A percentile compares a stretch with the other conserved stretches of the same genome.
These are phyloP conservation scores for Cryoendolithus antarcticus DNA, from an alignment of 2,329 filamentous ascomycete genomes.

Conservation along the genomic window DNA sequence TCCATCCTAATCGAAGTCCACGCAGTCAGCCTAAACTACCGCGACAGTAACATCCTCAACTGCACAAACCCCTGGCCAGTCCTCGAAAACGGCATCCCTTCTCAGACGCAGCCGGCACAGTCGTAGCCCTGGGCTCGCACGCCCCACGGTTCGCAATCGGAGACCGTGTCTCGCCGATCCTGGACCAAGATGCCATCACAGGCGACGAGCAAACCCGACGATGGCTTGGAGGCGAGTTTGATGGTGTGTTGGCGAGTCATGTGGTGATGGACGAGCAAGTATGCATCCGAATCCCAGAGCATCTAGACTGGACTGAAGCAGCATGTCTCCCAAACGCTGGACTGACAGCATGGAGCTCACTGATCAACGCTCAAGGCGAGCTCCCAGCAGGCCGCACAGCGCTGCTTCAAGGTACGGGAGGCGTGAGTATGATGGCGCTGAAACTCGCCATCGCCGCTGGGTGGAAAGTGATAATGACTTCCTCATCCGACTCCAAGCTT, in stretches of 20 bases:
- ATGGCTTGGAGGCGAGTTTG: conserved; percentile 34
- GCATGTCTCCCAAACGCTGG: conserved; percentile 33
- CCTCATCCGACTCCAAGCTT: conserved; percentile 42
- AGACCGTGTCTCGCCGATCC: conserved; percentile 16
- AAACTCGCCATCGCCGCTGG: conserved; percentile 19
- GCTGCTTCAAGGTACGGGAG: conserved; percentile 28
- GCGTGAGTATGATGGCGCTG: conserved; percentile 20
- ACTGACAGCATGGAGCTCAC: conserved; percentile 30
- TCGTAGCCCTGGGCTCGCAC: conserved; percentile 13
- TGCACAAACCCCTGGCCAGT: conserved; percentile 22
- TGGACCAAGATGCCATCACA: conserved; percentile 32
- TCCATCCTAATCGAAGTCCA: conserved; percentile 18
- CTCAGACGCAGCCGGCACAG: conserved; percentile 21
- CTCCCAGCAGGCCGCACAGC: conserved; percentile 12
- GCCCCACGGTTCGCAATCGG: conserved; percentile 10
- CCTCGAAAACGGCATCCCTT: conserved; percentile 17
- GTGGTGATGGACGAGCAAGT: conserved; percentile 29
- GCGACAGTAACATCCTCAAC: conserved; percentile 22
- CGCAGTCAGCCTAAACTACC: conserved; percentile 21
- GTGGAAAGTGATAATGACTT: conserved; percentile 28
- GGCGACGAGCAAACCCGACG: conserved; percentile 25
- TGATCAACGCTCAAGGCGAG: too few relatives aligned
- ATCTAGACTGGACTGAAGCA: conserved; percentile 27
- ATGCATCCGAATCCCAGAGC: conserved; percentile 25
- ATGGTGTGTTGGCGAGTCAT: conserved; percentile 31